A percentile compares a stretch with the other conserved stretches of the same genome.
These are phyloP conservation scores for Ophiostoma triangulosporum DNA, from an alignment of 2,329 filamentous ascomycete genomes.

Conservation along the genomic window DNA sequence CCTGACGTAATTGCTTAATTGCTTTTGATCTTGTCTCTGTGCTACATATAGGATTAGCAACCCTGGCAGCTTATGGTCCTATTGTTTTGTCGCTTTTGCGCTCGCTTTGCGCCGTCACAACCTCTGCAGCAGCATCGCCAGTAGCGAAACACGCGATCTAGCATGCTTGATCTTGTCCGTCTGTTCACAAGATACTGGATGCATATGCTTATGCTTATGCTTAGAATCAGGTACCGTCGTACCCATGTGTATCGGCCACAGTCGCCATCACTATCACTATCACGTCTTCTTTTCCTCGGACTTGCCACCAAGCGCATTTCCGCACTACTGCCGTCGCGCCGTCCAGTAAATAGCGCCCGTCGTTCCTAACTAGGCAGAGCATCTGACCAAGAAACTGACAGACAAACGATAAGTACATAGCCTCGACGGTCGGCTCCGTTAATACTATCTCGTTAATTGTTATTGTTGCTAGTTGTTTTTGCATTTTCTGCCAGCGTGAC, in stretches of 20 bases:
- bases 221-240: no score
- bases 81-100: no score
- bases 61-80: no score
- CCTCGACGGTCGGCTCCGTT: no score
- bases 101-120: no score
- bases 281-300: neutral
- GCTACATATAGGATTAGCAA: no score
- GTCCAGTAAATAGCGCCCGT: slow-evolving; percentile 3
- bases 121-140: neutral
- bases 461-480: no score
- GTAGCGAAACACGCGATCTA: neutral
- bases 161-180: neutral
- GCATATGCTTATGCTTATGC: no score
- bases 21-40: neutral
- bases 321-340: slow-evolving; percentile 4
- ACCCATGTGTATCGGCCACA: neutral
- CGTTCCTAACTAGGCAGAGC: neutral
- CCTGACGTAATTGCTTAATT: no score
- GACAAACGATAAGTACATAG: neutral
- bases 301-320: slow-evolving; percentile 2
- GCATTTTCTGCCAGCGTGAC: neutral
- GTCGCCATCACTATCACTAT: neutral
- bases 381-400: neutral
- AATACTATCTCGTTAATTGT: no score
- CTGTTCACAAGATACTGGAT: no score